These are phyloP conservation scores for Picochlorum sp. DNA, from an alignment of 139 green algal genomes.

Conservation along the genomic window DNA sequence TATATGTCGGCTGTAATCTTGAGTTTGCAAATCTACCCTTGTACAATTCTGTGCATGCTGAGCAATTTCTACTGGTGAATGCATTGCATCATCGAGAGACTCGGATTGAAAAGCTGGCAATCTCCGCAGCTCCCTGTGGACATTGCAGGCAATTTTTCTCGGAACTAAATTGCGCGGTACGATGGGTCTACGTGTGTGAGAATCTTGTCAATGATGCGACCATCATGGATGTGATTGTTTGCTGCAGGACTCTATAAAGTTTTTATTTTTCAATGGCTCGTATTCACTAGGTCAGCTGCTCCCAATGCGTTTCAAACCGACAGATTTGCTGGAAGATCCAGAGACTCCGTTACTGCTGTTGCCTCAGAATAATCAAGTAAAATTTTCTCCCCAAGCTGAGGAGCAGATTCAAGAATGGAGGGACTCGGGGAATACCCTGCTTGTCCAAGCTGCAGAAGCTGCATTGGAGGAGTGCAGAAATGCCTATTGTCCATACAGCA, in stretches of 20 bases:
- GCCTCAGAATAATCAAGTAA: conserved; percentile 47
- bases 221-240: not conserved
- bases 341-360: conserved; percentile 57
- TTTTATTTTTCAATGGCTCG: conserved; percentile 42
- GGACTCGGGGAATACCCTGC: not conserved
- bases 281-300: conserved; percentile 57
- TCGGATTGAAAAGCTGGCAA: conserved; percentile 43
- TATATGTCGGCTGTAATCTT: conserved; percentile 84
- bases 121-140: conserved; percentile 72
- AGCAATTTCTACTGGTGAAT: conserved; percentile 80
- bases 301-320: conserved; percentile 61
- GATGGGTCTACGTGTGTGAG: not conserved
- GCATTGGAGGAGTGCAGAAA: conserved; percentile 32
- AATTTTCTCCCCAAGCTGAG: conserved; percentile 19
- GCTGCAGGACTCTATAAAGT: conserved; percentile 32
- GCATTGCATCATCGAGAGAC: conserved; percentile 49
- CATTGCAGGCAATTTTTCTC: conserved; percentile 80
- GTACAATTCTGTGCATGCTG: conserved; percentile 75
- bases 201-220: not conserved
- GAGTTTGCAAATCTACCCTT: conserved; percentile 68
- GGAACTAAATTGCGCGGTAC: conserved; percentile 65
- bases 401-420: conserved; percentile 5
- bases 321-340: conserved; percentile 48
- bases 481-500: conserved; percentile 9
- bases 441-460: conserved; percentile 29